A percentile compares a stretch with the other conserved stretches of the same genome.
These are phyloP conservation scores for Ettlia oleoabundans DNA, from an alignment of 139 green algal genomes.

Conservation along the genomic window DNA sequence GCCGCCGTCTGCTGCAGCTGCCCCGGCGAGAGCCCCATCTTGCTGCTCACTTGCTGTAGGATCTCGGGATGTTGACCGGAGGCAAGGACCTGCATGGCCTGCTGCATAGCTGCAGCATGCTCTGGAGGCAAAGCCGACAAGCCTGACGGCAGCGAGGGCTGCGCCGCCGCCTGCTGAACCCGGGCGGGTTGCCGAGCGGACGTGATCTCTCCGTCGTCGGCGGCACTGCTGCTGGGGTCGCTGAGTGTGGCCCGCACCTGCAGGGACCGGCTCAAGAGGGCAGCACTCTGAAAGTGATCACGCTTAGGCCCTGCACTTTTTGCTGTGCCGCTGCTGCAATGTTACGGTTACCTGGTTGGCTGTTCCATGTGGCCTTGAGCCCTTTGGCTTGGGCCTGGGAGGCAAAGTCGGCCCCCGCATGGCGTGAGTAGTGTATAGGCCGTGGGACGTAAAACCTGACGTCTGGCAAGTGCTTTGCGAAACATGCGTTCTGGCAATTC, in stretches of 20 bases:
- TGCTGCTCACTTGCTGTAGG: constrained; percentile 19
- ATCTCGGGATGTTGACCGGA: not conserved
- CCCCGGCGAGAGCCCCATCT: constrained; percentile 13
- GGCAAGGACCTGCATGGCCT: constrained; percentile 14
- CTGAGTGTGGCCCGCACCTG: not conserved
- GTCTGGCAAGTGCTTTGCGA: too few relatives aligned
- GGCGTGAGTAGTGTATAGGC: too few relatives aligned
- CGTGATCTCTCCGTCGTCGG: too few relatives aligned
- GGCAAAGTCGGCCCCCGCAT: not conserved
- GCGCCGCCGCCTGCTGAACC: too few relatives aligned
- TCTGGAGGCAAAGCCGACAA: not conserved
- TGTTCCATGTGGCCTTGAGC: not conserved
- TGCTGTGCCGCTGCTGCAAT: too few relatives aligned
- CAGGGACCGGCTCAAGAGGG: not conserved
- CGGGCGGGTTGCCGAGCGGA: too few relatives aligned
- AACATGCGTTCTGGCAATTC: too few relatives aligned
- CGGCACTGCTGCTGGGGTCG: not conserved
- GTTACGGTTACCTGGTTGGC: not conserved
- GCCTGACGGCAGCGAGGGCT: too few relatives aligned
- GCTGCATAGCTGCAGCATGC: constrained; percentile 14
- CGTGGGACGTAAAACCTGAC: too few relatives aligned
- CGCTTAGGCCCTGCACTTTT: too few relatives aligned
- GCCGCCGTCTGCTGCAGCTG: constrained; percentile 21
- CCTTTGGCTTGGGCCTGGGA: not conserved
- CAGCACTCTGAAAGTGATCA: not conserved